These are phyloP conservation scores for Bruguiera gymnorhiza DNA, from an alignment of 345 rosid genomes.

Conservation along the genomic window DNA sequence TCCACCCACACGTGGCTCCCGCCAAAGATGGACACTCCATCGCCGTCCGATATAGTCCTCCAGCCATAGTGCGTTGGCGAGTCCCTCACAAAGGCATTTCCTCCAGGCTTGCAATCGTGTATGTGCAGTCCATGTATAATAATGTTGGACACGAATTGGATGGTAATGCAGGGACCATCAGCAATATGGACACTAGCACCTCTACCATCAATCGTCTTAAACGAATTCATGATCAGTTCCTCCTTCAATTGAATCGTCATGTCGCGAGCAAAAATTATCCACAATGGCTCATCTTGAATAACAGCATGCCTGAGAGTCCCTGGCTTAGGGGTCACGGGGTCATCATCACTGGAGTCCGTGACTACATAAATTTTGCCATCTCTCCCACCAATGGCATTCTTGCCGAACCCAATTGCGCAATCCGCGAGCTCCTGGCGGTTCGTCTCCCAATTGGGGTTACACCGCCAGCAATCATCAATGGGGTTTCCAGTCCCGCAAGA, in stretches of 20 bases:
- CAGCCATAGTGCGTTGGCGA: conserved; percentile 30
- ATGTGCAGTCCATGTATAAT: conserved; percentile 29
- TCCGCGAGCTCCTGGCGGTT: conserved; percentile 27
- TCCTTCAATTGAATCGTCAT: conserved; percentile 28
- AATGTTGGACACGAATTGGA: conserved; percentile 30
- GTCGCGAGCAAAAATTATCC: conserved; percentile 29
- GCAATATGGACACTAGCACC: conserved; percentile 34
- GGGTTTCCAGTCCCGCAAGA: conserved; percentile 30
- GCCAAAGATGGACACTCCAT: conserved; percentile 30
- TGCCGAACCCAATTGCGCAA: conserved; percentile 31
- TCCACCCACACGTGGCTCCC: conserved; percentile 30
- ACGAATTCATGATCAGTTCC: conserved; percentile 32
- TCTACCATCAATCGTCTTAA: conserved; percentile 29
- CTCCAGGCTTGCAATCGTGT: conserved; percentile 32
- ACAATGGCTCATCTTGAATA: conserved; percentile 32
- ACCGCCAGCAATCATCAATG: conserved; percentile 33
- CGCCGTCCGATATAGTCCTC: conserved; percentile 34
- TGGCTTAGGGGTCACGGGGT: conserved; percentile 25
- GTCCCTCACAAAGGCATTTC: conserved; percentile 31
- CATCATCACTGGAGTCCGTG: conserved; percentile 21
- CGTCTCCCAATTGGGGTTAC: conserved; percentile 30
- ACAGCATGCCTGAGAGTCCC: conserved; percentile 30
- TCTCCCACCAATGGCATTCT: conserved; percentile 30
- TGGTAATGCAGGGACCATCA: conserved; percentile 26
- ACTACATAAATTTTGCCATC: conserved; percentile 29